These are phyloP conservation scores for Azolla pinnata DNA, from an alignment of 75 land plant species.

Conservation along the genomic window DNA sequence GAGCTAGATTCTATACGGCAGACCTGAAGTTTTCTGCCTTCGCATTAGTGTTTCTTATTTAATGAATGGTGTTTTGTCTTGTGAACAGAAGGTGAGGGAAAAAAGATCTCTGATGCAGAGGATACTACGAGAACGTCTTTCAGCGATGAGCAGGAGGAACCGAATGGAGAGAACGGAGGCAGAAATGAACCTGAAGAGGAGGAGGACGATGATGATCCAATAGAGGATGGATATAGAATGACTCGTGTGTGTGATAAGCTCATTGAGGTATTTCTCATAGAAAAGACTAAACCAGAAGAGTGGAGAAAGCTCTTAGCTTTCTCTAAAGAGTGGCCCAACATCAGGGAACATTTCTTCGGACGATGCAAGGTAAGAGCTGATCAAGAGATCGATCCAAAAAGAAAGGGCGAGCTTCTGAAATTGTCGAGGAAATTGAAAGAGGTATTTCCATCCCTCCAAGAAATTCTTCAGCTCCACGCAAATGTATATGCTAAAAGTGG, in stretches of 20 bases:
- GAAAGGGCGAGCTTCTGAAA: constrained; percentile 44
- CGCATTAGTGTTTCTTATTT: too few species aligned
- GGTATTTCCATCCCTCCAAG: constrained; percentile 37
- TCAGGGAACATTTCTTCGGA: constrained; percentile 55
- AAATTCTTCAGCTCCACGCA: not conserved
- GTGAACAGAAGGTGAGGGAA: too few species aligned
- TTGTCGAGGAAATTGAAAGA: constrained; percentile 60
- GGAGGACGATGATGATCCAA: constrained; percentile 39
- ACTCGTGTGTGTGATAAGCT: constrained; percentile 78
- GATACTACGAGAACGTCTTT: too few species aligned
- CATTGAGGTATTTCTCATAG: constrained; percentile 69
- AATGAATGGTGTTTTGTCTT: too few species aligned
- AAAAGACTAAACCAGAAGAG: constrained; percentile 65
- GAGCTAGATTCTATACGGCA: too few species aligned
- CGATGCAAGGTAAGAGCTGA: constrained; percentile 49
- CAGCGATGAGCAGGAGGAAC: too few species aligned
- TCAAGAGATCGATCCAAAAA: constrained; percentile 37
- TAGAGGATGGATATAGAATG: constrained; percentile 55
- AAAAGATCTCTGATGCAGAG: too few species aligned
- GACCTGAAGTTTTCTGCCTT: too few species aligned
- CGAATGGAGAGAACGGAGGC: too few species aligned
- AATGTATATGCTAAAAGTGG: not conserved
- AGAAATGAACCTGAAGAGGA: too few species aligned
- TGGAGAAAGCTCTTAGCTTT: constrained; percentile 74
- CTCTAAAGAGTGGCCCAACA: constrained; percentile 74